Conservation (phyloP, 1,284 basidiomycete genomes). For the Ceratorhiza oryzae-sativae region DNA sequence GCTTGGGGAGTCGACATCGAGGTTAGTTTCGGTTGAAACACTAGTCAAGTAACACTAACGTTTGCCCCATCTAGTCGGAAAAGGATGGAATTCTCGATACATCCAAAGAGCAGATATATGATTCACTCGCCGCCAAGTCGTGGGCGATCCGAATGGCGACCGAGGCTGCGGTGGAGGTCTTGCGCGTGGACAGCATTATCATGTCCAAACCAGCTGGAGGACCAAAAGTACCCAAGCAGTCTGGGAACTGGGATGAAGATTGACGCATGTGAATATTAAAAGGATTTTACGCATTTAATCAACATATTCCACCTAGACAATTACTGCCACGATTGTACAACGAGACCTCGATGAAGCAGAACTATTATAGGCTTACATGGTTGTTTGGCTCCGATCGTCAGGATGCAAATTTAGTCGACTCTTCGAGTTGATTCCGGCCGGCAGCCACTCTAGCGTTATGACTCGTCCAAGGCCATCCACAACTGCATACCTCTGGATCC, state of each 20-base stretch:
- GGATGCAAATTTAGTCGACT: neutral
- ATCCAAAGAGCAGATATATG: constrained; percentile 72
- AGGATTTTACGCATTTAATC: neutral
- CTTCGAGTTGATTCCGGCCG: neutral
- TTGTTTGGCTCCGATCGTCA: neutral
- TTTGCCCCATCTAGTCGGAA: constrained; percentile 61
- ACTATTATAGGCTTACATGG: no score
- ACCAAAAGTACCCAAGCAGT: constrained; percentile 82
- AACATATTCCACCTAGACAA: neutral
- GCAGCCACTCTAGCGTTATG: neutral
- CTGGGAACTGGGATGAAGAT: constrained; percentile 84
- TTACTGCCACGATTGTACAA: neutral
- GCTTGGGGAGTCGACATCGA: constrained; percentile 93
- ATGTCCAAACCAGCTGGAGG: constrained; percentile 94
- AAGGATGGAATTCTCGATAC: constrained; percentile 72
- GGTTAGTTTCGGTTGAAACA: constrained; percentile 55
- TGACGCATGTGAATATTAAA: constrained; percentile 33
- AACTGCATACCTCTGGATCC: neutral
- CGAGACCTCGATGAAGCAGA: no score
- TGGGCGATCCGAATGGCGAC: constrained; percentile 92
- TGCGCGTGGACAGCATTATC: constrained; percentile 97
- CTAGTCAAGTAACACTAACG: neutral
- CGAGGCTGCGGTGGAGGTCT: constrained; percentile 91
- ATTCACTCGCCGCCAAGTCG: constrained; percentile 85
- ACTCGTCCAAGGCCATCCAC: neutral